Evolutionary conservation across 164 flowering plant species (phyloP).

Genomic region (Tetrastigma voinierianum): DNA sequence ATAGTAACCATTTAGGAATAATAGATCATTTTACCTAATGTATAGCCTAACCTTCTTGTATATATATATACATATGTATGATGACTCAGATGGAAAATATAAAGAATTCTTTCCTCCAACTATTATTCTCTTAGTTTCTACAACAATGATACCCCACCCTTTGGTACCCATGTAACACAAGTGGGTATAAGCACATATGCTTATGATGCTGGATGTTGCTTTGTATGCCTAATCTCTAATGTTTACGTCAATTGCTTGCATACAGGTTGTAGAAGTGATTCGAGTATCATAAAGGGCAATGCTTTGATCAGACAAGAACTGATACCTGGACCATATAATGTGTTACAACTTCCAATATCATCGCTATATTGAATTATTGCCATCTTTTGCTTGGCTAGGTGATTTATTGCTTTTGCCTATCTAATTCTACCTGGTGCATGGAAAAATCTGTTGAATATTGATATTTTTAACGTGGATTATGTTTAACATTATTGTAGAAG

Average conservation of each 20-base stretch:
- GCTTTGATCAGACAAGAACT: not conserved
- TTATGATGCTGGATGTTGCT: not conserved
- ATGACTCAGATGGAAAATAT: too few species aligned
- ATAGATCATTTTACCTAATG: too few species aligned
- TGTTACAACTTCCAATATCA: not conserved
- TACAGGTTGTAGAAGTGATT: slow-evolving; percentile 3
- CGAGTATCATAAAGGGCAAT: not conserved
- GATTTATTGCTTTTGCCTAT: not conserved
- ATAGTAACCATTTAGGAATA: too few species aligned
- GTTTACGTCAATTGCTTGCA: not conserved
- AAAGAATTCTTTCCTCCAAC: too few species aligned
- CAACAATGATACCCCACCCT: not conserved
- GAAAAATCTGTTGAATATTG: not conserved
- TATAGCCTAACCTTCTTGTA: too few species aligned
- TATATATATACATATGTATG: too few species aligned
- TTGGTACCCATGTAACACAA: not conserved
- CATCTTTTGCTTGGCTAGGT: not conserved
- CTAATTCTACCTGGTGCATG: not conserved
- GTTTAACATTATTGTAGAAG: too few species aligned
- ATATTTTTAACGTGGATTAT: not conserved
- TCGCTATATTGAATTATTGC: not conserved
- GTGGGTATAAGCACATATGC: not conserved
- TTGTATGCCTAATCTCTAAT: not conserved
- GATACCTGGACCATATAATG: not conserved
- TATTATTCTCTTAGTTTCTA: too few species aligned